Conservation (phyloP, 371 early-diverging fungal species). For the Nosema granulosis region DNA sequence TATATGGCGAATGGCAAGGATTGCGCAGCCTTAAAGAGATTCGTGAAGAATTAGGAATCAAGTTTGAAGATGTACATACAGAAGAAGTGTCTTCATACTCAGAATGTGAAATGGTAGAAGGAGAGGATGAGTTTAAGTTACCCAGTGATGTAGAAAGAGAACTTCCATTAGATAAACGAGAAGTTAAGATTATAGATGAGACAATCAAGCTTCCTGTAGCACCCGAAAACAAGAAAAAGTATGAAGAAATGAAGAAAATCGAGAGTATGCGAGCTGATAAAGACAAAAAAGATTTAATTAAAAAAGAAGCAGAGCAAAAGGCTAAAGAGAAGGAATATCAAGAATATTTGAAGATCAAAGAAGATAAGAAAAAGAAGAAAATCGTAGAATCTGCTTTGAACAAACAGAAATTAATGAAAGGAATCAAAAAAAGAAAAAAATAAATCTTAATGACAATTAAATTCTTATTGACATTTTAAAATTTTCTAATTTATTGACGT, state of each 20-base stretch:
- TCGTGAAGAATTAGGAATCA: constrained; percentile 69
- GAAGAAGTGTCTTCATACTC: constrained; percentile 81
- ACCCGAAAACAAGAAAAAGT: constrained; percentile 34
- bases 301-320: constrained; percentile 38
- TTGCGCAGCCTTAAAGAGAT: constrained; percentile 82
- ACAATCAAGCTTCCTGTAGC: constrained; percentile 54
- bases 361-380: constrained; percentile 27
- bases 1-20: constrained; percentile 73
- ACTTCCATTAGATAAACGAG: constrained; percentile 44
- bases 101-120: constrained; percentile 73
- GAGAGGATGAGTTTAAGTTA: constrained; percentile 37
- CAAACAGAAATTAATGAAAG: constrained; percentile 17
- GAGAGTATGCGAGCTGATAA: constrained; percentile 15
- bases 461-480: constrained; percentile 22
- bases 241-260: constrained; percentile 36
- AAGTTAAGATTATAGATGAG: constrained; percentile 28
- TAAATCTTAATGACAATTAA: constrained; percentile 7
- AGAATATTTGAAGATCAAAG: constrained; percentile 20
- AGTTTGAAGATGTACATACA: constrained; percentile 69
- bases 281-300: constrained; percentile 17
- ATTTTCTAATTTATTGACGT: too few relatives aligned
- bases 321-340: constrained; percentile 24
- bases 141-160: constrained; percentile 32
- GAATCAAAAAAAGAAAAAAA: constrained; percentile 10
- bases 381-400: constrained; percentile 3